Evolutionary conservation across 2,329 filamentous ascomycete species (phyloP).

Genomic region (Pleurostoma richardsiae): DNA sequence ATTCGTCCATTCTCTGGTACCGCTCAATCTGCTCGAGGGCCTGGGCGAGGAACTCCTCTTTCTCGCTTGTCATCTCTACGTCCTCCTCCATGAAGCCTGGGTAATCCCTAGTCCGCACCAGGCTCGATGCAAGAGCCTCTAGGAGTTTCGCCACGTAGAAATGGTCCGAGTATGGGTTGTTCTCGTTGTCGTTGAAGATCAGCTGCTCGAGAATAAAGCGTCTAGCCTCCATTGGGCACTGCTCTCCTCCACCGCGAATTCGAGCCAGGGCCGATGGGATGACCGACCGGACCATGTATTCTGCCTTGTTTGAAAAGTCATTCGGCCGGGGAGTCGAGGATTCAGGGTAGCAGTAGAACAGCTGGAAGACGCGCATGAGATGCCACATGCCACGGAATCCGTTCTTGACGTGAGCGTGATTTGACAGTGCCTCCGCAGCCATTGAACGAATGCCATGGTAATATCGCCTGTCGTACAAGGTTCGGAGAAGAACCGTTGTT

Average conservation of each 20-base stretch:
- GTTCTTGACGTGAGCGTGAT: constrained; percentile 65
- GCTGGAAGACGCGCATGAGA: constrained; percentile 78
- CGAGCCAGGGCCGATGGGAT: constrained; percentile 77
- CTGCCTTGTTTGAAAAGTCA: constrained; percentile 81
- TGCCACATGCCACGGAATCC: constrained; percentile 79
- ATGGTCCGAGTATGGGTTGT: constrained; percentile 84
- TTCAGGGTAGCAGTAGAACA: constrained; percentile 79
- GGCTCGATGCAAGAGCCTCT: constrained; percentile 51
- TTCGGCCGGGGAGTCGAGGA: constrained; percentile 80
- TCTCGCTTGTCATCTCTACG: constrained; percentile 32
- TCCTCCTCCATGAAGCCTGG: not conserved
- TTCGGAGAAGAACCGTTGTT: constrained; percentile 84
- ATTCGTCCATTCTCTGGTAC: constrained; percentile 63
- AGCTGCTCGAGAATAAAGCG: constrained; percentile 85
- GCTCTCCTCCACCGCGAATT: constrained; percentile 69
- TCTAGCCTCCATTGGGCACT: constrained; percentile 73
- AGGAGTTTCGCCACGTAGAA: constrained; percentile 83
- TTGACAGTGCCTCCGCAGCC: constrained; percentile 73
- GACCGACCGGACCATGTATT: constrained; percentile 78
- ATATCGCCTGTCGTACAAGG: constrained; percentile 85
- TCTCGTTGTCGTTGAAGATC: constrained; percentile 89
- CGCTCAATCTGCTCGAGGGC: constrained; percentile 61
- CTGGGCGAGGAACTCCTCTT: constrained; percentile 43
- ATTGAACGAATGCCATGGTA: constrained; percentile 88
- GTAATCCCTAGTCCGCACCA: constrained; percentile 43